These are phyloP conservation scores for Xylaria digitata DNA, from an alignment of 2,329 filamentous ascomycete genomes.

Conservation along the genomic window DNA sequence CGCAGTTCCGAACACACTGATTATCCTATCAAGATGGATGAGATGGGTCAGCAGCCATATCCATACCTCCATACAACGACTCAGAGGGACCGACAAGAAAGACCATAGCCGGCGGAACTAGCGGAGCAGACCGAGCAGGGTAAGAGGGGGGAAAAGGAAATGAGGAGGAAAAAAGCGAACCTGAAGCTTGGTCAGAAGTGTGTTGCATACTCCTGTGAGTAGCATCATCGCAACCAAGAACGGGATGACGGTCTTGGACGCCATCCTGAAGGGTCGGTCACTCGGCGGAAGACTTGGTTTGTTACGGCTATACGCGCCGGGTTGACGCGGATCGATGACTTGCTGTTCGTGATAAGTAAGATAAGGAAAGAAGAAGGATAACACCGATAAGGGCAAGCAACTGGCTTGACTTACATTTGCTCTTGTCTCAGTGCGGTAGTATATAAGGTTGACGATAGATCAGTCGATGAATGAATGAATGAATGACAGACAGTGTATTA, in stretches of 20 bases:
- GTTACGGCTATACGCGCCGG: too few relatives aligned
- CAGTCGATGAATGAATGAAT: too few relatives aligned
- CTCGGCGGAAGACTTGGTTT: too few relatives aligned
- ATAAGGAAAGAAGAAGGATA: not conserved
- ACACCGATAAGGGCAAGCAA: constrained; percentile 11
- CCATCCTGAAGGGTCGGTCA: constrained; percentile 64
- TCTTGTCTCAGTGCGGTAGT: not conserved
- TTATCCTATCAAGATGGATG: constrained; percentile 73
- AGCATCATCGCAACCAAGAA: constrained; percentile 96
- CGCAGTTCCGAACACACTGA: constrained; percentile 94
- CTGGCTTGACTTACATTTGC: not conserved
- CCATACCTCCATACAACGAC: not conserved
- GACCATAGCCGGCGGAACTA: not conserved
- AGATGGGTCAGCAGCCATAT: constrained; percentile 23
- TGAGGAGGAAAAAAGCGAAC: constrained; percentile 60
- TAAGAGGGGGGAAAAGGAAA: not conserved
- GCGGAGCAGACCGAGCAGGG: constrained; percentile 7
- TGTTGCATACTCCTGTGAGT: constrained; percentile 95
- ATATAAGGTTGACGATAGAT: too few relatives aligned
- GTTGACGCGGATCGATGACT: not conserved
- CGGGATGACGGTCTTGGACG: constrained; percentile 77
- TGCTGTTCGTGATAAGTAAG: not conserved
- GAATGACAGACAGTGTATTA: not conserved
- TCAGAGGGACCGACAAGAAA: not conserved
- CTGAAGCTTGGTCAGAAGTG: constrained; percentile 95